Evolutionary conservation across 1,284 basidiomycete species (phyloP).

Genomic region (Rhizoctonia solani): DNA sequence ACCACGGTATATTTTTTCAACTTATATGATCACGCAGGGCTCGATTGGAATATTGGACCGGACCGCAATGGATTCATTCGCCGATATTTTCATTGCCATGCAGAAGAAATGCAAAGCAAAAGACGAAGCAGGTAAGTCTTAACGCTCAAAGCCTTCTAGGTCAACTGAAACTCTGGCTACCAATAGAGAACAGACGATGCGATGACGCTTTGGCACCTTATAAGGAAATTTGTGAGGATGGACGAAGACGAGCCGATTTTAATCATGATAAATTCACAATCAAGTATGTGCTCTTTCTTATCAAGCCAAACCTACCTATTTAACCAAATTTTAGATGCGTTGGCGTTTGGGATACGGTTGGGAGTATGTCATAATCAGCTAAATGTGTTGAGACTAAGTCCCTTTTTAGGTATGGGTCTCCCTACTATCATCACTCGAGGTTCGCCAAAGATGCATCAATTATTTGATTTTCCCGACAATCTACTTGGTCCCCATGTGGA

Average conservation of each 20-base stretch:
- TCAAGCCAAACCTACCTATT: neutral
- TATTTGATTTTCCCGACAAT: slow-evolving; percentile 67
- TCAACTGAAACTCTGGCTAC: neutral
- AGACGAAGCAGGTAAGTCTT: slow-evolving; percentile 52
- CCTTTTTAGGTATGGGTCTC: slow-evolving; percentile 54
- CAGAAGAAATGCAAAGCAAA: slow-evolving; percentile 62
- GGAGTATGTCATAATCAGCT: slow-evolving; percentile 44
- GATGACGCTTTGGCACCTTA: slow-evolving; percentile 56
- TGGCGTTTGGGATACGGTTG: slow-evolving; percentile 75
- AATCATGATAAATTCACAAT: slow-evolving; percentile 58
- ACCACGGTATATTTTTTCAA: neutral
- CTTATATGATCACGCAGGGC: slow-evolving; percentile 48
- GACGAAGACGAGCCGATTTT: slow-evolving; percentile 55
- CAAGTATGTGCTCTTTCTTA: slow-evolving; percentile 53
- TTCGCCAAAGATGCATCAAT: slow-evolving; percentile 48
- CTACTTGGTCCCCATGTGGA: slow-evolving; percentile 65
- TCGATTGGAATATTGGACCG: slow-evolving; percentile 67
- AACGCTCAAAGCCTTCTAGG: neutral
- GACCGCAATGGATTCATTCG: slow-evolving; percentile 69
- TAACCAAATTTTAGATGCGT: slow-evolving; percentile 54
- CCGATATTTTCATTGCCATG: slow-evolving; percentile 60
- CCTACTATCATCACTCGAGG: slow-evolving; percentile 61
- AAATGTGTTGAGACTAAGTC: neutral
- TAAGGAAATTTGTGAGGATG: slow-evolving; percentile 55
- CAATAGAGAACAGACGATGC: slow-evolving; percentile 52